Conservation (phyloP, 768 basidiomycete species). For the Pulveroboletus sp. region DNA sequence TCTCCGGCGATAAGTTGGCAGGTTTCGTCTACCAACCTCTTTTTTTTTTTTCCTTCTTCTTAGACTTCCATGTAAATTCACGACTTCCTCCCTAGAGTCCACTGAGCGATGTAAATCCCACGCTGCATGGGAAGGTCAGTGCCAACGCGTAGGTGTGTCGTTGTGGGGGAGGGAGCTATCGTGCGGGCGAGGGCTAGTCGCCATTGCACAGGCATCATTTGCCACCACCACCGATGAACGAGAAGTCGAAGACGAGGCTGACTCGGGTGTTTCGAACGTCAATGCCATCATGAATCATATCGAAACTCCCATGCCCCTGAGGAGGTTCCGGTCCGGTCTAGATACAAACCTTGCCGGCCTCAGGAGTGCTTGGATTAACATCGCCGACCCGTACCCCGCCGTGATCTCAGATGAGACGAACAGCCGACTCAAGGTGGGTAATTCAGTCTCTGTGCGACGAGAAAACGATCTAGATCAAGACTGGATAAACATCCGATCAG, state of each 20-base stretch:
- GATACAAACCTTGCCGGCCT: not conserved
- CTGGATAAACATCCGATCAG: no score
- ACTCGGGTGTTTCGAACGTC: not conserved
- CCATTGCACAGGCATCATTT: not conserved
- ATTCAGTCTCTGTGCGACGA: not conserved
- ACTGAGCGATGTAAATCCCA: not conserved
- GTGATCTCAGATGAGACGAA: slow-evolving; percentile 1
- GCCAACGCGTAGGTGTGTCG: not conserved
- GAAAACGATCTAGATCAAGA: not conserved
- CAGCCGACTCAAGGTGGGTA: not conserved
- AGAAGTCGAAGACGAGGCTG: not conserved
- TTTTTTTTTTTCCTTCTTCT: not conserved
- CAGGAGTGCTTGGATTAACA: not conserved
- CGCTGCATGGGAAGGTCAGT: no score
- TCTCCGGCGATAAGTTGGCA: not conserved
- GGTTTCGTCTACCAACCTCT: no score
- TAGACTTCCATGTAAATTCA: not conserved
- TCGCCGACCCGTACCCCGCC: not conserved
- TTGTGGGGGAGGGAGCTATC: not conserved
- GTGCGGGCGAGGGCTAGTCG: not conserved
- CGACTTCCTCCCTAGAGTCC: not conserved
- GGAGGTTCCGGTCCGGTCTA: not conserved
- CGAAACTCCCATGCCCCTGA: not conserved
- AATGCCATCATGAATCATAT: not conserved
- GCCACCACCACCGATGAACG: no score